Base-by-base conservation (phyloP, 2,329 filamentous ascomycete genomes). In the Penicillium sp. region DNA sequence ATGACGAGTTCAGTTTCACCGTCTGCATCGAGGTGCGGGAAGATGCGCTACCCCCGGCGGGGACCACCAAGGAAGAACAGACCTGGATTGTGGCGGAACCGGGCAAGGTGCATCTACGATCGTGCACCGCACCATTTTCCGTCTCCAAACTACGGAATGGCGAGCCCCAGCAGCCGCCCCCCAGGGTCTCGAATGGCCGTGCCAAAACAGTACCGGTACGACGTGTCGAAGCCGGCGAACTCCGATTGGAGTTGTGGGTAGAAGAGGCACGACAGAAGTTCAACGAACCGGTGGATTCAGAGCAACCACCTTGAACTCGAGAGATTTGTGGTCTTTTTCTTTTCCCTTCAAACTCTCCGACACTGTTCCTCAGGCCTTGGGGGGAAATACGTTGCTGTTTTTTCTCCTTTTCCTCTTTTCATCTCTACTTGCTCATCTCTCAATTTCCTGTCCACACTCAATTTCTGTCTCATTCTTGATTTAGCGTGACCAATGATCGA, bases 201-300 rank as follows among this genome's bases (percentile, higher is more conserved):
- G 76, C 77, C 31, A 82, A 77, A 64, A 85, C 83, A 11, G 82
- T 80, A 45, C 83, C 87, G 1, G 77, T 90, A 42, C 78, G 87
- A 58, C 78, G 80, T 31, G 80, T 89, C 16, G 81, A 86, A 61
- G 82, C 84, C 3, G 87, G 86, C 4, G 84, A 87, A 54, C 82
- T 89, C 67, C 75, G 82, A 22, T 80, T 89, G 64, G 87, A 89
- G 68, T 78, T 86, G 53, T 89, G 86, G 86, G 81, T 89, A 52
- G 87, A 90, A 71, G 85, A 88, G 66, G 81, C 81, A 53, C 78
- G 75, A 57, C 77, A 78, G 50, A 85, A 85, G 66, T 77, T 78
- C 57, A 72, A 72, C 56, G 72, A 77, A 62, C 70, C 70, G 55
- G 66, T 71, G 61, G 67, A 72, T 42, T 69, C 72, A 48, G 71